Evolutionary conservation across 2,329 filamentous ascomycete species (phyloP).

Genomic region (Alternaria viburni): DNA sequence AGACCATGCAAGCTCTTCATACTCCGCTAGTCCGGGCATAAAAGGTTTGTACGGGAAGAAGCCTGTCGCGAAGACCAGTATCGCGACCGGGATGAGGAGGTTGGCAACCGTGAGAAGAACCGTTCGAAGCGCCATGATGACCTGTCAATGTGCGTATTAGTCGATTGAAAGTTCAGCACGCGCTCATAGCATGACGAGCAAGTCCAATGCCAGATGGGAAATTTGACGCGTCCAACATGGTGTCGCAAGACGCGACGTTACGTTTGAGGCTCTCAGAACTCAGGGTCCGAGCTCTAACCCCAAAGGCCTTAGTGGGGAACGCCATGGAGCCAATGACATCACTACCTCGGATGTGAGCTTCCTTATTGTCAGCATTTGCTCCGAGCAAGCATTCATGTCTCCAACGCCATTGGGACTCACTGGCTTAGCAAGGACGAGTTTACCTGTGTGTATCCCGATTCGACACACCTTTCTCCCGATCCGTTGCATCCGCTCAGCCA

Average conservation of each 20-base stretch:
- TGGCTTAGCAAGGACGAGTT: background rate
- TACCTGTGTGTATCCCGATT: background rate
- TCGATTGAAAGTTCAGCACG: background rate
- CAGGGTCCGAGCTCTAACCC: slow-evolving; percentile 39
- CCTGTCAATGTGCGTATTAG: slow-evolving; percentile 2
- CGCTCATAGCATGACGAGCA: slow-evolving; percentile 10
- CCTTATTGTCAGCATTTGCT: slow-evolving; percentile 8
- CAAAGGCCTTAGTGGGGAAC: slow-evolving; percentile 18
- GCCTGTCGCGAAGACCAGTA: slow-evolving; percentile 76
- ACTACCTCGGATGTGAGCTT: slow-evolving; percentile 23
- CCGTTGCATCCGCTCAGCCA: background rate
- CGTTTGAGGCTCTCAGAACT: slow-evolving; percentile 9
- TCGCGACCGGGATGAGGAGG: slow-evolving; percentile 74
- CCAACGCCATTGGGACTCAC: slow-evolving; percentile 18
- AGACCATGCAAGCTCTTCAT: slow-evolving; percentile 62
- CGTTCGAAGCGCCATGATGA: slow-evolving; percentile 34
- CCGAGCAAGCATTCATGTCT: slow-evolving; percentile 19
- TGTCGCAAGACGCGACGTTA: slow-evolving; percentile 31
- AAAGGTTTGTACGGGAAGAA: slow-evolving; percentile 99
- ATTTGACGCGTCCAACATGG: slow-evolving; percentile 24
- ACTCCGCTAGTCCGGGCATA: slow-evolving; percentile 80
- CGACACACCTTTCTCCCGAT: background rate
- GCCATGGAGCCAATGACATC: slow-evolving; percentile 44
- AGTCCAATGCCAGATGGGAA: slow-evolving; percentile 8
- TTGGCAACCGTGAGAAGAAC: slow-evolving; percentile 70